Percentiles rank a stretch among this genome's conserved stretches.
phyloP scores from a whole-genome alignment of 2,329 filamentous ascomycete species.

The Pezicula radicicola region DNA sequence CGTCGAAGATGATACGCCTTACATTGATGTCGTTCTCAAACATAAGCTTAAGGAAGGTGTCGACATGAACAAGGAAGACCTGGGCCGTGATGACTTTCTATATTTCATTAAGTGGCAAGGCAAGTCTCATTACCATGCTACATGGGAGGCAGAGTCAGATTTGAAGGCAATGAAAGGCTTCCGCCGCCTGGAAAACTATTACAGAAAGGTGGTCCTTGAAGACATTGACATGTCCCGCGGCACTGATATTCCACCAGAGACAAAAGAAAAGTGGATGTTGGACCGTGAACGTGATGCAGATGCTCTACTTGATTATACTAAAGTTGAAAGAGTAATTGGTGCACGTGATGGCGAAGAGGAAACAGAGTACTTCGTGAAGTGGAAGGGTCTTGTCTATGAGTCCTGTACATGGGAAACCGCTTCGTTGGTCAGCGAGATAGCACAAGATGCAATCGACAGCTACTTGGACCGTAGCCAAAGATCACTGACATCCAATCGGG shows the following conservation, averaged over 20 bases:
- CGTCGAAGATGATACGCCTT: slow-evolving; percentile 74
- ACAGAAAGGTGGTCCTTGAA: slow-evolving; percentile 74
- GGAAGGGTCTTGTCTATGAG: slow-evolving; percentile 92
- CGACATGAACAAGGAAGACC: slow-evolving; percentile 52
- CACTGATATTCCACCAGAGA: slow-evolving; percentile 73
- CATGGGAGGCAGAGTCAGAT: slow-evolving; percentile 81
- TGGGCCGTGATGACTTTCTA: slow-evolving; percentile 74
- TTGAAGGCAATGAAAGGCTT: slow-evolving; percentile 78
- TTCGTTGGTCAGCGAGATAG: slow-evolving; percentile 70
- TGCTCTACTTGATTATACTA: slow-evolving; percentile 82
- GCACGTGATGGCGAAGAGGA: slow-evolving; percentile 76
- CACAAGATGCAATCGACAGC: slow-evolving; percentile 87
- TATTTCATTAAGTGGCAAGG: slow-evolving; percentile 96
- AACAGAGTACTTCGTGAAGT: slow-evolving; percentile 91
- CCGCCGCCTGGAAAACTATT: slow-evolving; percentile 93
- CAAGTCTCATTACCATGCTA: slow-evolving; percentile 91
- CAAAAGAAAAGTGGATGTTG: slow-evolving; percentile 91
- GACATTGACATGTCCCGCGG: slow-evolving; percentile 77
- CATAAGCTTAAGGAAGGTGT: slow-evolving; percentile 74
- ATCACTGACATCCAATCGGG: slow-evolving; percentile 75
- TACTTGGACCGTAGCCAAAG: slow-evolving; percentile 82
- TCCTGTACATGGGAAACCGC: slow-evolving; percentile 91
- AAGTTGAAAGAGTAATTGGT: slow-evolving; percentile 90
- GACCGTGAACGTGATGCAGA: slow-evolving; percentile 90
- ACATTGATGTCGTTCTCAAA: slow-evolving; percentile 87